Conservation (phyloP, 805 yeast species). For the Debaryomyces tyrocola region DNA sequence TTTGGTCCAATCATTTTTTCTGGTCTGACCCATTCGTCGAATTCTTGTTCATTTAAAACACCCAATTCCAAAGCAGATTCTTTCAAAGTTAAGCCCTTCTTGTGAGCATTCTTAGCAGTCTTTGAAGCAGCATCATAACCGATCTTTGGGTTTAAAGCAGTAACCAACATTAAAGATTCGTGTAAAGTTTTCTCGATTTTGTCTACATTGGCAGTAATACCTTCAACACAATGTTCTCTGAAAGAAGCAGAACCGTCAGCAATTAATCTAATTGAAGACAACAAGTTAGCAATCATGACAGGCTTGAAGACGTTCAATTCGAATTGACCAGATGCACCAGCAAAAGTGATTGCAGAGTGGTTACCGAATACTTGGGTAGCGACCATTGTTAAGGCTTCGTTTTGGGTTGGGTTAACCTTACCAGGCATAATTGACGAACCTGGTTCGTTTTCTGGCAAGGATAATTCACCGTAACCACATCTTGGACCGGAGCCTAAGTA, state of each 20-base stretch:
- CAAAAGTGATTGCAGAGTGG: conserved; percentile 90
- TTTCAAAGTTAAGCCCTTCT: conserved; percentile 94
- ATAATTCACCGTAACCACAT: conserved; percentile 96
- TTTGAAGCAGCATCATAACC: conserved; percentile 97
- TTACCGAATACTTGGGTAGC: conserved; percentile 98
- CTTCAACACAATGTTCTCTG: conserved; percentile 93
- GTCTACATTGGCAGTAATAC: conserved; percentile 84
- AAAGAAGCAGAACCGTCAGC: conserved; percentile 90
- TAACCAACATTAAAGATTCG: conserved; percentile 96
- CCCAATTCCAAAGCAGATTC: conserved; percentile 91
- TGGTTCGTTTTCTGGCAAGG: conserved; percentile 97
- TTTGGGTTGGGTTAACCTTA: conserved; percentile 98
- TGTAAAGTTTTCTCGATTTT: conserved; percentile 85
- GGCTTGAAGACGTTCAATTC: conserved; percentile 99
- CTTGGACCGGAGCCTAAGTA: conserved; percentile 99
- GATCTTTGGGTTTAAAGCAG: conserved; percentile 97
- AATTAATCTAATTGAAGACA: conserved; percentile 81
- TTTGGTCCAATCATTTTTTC: conserved; percentile 98
- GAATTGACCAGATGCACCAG: conserved; percentile 98
- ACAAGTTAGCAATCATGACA: conserved; percentile 85
- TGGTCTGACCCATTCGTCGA: conserved; percentile 96
- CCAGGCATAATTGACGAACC: conserved; percentile 99
- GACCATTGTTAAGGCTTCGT: conserved; percentile 98
- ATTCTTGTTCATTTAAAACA: conserved; percentile 79
- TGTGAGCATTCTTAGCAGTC: conserved; percentile 98